Base-by-base conservation (phyloP, 345 rosid species). In the Ceriops decandra region DNA sequence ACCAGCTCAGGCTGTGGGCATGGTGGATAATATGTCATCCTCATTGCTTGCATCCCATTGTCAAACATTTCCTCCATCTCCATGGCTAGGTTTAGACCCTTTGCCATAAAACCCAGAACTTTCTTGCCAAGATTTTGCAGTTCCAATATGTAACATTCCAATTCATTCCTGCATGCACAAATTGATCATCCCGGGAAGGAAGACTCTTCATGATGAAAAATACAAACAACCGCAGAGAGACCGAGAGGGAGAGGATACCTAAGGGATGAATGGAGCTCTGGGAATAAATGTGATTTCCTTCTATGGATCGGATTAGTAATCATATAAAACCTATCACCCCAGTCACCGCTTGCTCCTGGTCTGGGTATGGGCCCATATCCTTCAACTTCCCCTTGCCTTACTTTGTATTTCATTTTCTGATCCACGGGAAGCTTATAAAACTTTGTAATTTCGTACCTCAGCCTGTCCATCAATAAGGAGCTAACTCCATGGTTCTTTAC, bases 401-500 rank as follows among this genome's bases (percentile, higher is more conserved):
- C 24, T 46, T 31, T 70, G 74, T 64, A 77, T 56, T 68, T 77
- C 79, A 71, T 74, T 61, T 68, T 80, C 57, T 77, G 76, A 62
- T 77, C 84, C 4, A 77, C 7, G 0, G 84, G 84, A 46, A 76
- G 81, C 31, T 60, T 68, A 42, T 73, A 76, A 21, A 76, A 73
- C 52, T 73, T 74, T 33, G 59, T 54, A 26, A 80, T 38, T 64
- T 73, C 81, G 20, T 38, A 7, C 16, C 66, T 81, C 66, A 81
- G 63, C 59, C 52, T 53, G 5, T 53, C 68, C 64, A 74, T 4
- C 51, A 73, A 51, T 5, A 66, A 60, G 1, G 73, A 38, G 62
- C 63, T 31, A 19, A 81, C 69, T 57, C 79, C 81, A 68, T 81
- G 81, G 72, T 81, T 81, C 81, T 74, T 76, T 67, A 81, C 21